Evolutionary conservation across 495 filamentous ascomycete genomes (phyloP).

Genomic region (Penicillium atrosanguineum): DNA sequence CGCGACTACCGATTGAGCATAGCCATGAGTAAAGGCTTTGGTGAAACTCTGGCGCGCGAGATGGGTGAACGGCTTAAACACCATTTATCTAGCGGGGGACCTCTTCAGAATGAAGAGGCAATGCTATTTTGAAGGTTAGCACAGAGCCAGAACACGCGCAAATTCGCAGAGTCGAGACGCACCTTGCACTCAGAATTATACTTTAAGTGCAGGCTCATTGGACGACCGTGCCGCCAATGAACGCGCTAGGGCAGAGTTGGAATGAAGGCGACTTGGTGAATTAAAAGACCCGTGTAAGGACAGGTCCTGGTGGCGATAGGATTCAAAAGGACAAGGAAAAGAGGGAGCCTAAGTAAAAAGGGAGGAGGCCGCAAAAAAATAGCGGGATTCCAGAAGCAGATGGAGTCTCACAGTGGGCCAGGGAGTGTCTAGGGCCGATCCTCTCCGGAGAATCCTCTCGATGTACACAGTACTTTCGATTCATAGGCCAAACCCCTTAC

Average conservation of each 20-base stretch:
- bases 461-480: slow-evolving; percentile 11
- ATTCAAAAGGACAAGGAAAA: background rate
- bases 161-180: slow-evolving; percentile 13
- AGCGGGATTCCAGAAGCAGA: slow-evolving; percentile 27
- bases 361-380: slow-evolving; percentile 7
- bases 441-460: slow-evolving; percentile 28
- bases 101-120: slow-evolving; percentile 52
- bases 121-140: slow-evolving; percentile 24
- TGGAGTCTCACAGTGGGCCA: slow-evolving; percentile 26
- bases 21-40: slow-evolving; percentile 95
- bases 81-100: slow-evolving; percentile 68
- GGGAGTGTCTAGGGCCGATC: slow-evolving; percentile 25
- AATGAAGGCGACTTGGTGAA: background rate
- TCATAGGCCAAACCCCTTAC: background rate
- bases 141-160: background rate
- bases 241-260: slow-evolving; percentile 45
- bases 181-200: slow-evolving; percentile 51
- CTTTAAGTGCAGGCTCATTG: slow-evolving; percentile 62
- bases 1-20: slow-evolving; percentile 95
- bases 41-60: slow-evolving; percentile 95
- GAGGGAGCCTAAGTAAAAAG: slow-evolving; percentile 9
- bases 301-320: slow-evolving; percentile 2
- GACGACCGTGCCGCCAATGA: slow-evolving; percentile 58
- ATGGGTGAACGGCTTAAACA: slow-evolving; percentile 78
- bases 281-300: background rate